Evolutionary conservation across 2,329 filamentous ascomycete genomes (phyloP).

Genomic region (Beauveria scarabaeidicola): DNA sequence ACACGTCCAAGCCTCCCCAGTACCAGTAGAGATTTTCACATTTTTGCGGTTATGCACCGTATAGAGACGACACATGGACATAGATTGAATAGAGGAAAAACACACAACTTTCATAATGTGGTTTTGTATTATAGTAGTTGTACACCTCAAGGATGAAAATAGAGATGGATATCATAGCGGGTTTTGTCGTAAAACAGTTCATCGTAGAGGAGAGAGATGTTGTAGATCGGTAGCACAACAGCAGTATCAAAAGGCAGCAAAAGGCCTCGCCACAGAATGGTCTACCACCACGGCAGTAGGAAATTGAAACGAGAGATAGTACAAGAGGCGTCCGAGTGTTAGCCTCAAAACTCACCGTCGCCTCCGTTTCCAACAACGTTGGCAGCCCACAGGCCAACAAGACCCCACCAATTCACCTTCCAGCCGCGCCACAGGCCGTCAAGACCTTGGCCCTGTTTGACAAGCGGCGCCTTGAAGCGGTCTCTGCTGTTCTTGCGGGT

Average conservation of each 20-base stretch:
- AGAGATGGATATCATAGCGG: slow-evolving; percentile 33
- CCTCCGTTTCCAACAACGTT: slow-evolving; percentile 53
- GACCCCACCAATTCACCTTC: slow-evolving; percentile 70
- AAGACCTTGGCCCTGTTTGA: slow-evolving; percentile 56
- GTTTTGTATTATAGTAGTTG: slow-evolving; percentile 13
- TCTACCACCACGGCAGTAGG: background rate
- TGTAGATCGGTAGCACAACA: background rate
- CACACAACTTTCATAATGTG: background rate
- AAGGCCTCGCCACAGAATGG: slow-evolving; percentile 3
- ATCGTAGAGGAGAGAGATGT: slow-evolving; percentile 12
- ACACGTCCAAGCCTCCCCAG: slow-evolving; percentile 13
- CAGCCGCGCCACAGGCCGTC: slow-evolving; percentile 64
- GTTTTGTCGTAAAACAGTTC: slow-evolving; percentile 1
- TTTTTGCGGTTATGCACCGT: too few species aligned
- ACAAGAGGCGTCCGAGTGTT: background rate
- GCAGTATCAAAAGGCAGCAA: background rate
- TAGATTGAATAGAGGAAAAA: background rate
- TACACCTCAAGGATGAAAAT: slow-evolving; percentile 11
- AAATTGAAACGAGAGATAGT: background rate
- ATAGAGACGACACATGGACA: background rate
- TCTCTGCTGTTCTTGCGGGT: slow-evolving; percentile 25
- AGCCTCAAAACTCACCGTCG: slow-evolving; percentile 49
- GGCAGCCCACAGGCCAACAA: slow-evolving; percentile 66
- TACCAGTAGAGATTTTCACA: background rate
- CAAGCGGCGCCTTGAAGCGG: slow-evolving; percentile 26